These are phyloP conservation scores for Meyerozyma guilliermondii DNA, from an alignment of 1,139 yeast genomes.

Conservation along the genomic window DNA sequence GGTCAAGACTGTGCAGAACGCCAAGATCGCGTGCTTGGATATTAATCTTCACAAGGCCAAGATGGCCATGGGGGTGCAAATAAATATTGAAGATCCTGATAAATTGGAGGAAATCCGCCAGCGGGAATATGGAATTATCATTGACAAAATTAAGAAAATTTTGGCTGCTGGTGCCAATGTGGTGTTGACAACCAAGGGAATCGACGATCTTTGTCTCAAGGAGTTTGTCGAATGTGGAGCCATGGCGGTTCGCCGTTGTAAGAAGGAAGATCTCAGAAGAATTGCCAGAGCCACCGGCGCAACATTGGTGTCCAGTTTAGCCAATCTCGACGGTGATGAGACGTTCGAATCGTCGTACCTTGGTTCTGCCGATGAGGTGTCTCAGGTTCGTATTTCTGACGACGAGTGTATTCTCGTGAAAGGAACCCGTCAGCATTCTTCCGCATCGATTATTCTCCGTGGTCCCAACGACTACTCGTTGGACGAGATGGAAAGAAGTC, in stretches of 20 bases:
- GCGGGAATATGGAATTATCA: constrained; percentile 86
- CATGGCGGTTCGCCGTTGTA: constrained; percentile 97
- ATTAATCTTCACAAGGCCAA: constrained; percentile 92
- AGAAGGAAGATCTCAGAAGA: constrained; percentile 92
- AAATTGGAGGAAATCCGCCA: constrained; percentile 93
- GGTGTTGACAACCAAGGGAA: constrained; percentile 94
- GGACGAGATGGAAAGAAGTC: constrained; percentile 97
- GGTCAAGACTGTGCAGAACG: constrained; percentile 67
- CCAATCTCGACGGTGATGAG: constrained; percentile 97
- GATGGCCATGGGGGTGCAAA: constrained; percentile 98
- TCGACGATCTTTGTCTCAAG: constrained; percentile 93
- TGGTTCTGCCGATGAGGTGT: constrained; percentile 90
- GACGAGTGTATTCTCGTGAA: constrained; percentile 95
- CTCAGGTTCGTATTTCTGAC: constrained; percentile 87
- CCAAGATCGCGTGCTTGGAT: constrained; percentile 91
- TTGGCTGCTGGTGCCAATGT: constrained; percentile 95
- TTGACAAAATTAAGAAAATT: constrained; percentile 85
- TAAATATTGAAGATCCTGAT: constrained; percentile 95
- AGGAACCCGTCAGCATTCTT: constrained; percentile 91
- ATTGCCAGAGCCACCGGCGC: constrained; percentile 99
- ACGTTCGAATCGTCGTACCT: constrained; percentile 83
- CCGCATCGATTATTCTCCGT: constrained; percentile 86
- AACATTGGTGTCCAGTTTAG: constrained; percentile 76
- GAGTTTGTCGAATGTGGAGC: constrained; percentile 94
- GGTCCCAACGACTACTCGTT: constrained; percentile 95